Base-by-base conservation (phyloP, 2,329 filamentous ascomycete species). In the Hymenoscyphus infarciens region DNA sequence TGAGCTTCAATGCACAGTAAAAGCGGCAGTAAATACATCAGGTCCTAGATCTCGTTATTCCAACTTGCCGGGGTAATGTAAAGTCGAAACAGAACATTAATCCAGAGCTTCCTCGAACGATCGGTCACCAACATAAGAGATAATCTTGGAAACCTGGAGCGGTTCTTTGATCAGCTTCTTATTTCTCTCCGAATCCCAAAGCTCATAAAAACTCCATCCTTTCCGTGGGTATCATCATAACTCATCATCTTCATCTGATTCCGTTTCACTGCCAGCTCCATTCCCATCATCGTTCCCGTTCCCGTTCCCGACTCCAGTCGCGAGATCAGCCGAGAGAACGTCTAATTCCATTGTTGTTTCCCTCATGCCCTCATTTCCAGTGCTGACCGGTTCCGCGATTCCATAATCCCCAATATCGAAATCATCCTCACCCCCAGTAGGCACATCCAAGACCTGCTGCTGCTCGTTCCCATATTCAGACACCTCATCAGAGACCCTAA, bases 221-320 rank as follows among this genome's bases (percentile, higher is more conserved):
- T 59, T 16, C 52, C 60, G 19, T 39, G 63, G 59, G 60, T 64
- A 64, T 64, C 52, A 61, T 60, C 33, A 16, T 31, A 64, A 29
- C 42, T 70, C 68, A 59, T 68, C 56, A 57, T 64, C 67, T 19
- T 64, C 65, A 57, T 70, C 66, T 13, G 65, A 52, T 38, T 62
- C 64, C 27, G 58, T 60, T 29, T 61, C 61, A 29, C 57, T 59
- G 52, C 54, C 33, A 16, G 7, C 27, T 13, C 22, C 49, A 45
- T n/a, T 19, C n/a, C 19, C 33, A 29, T 27, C 19, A 27, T 11
- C 25, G 11, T 19, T 15, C 25, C 22, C 52, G 15, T 29, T 35
- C 31, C 22, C n/a, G 53, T 19, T 29, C 27, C 31, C 53, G 13
- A n/a, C 19, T n/a, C 7, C 55, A 22, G 31, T 39, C 1, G n/a